These are phyloP conservation scores for Pseudonectria foliicola DNA, from an alignment of 2,329 filamentous ascomycete species.

Conservation along the genomic window DNA sequence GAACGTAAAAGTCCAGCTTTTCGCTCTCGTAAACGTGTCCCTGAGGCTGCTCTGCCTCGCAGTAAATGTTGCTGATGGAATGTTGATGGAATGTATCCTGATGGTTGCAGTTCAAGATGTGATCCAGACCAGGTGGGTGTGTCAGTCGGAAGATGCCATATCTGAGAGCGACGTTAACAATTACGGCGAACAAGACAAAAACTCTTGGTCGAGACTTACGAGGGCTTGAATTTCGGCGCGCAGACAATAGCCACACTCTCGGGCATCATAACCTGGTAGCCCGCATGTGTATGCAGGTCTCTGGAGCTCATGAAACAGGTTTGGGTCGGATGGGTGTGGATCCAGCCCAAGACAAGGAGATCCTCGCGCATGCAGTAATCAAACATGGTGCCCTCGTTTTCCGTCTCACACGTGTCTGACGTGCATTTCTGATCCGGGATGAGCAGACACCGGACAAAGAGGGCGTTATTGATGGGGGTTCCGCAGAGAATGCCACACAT, in stretches of 20 bases:
- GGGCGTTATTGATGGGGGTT: constrained; percentile 81
- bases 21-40: constrained; percentile 66
- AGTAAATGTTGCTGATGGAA: constrained; percentile 63
- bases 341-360: constrained; percentile 87
- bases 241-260: constrained; percentile 97
- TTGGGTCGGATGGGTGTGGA: constrained; percentile 94
- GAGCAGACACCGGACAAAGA: constrained; percentile 83
- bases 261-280: constrained; percentile 92
- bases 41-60: constrained; percentile 57
- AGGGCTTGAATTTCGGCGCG: constrained; percentile 71
- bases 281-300: constrained; percentile 87
- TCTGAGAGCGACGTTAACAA: constrained; percentile 37
- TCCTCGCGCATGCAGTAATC: constrained; percentile 84
- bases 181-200: not conserved
- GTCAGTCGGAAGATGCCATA: constrained; percentile 92
- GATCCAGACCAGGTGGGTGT: constrained; percentile 80
- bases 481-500: constrained; percentile 94
- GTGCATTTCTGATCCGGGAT: constrained; percentile 89
- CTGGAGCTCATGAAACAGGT: constrained; percentile 96
- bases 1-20: constrained; percentile 53
- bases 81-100: constrained; percentile 79
- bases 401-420: constrained; percentile 88
- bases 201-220: constrained; percentile 42
- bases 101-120: constrained; percentile 74
- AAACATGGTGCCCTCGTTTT: constrained; percentile 77